Conservation (phyloP, 768 basidiomycete genomes). For the Macrolepiota fuliginosa region DNA sequence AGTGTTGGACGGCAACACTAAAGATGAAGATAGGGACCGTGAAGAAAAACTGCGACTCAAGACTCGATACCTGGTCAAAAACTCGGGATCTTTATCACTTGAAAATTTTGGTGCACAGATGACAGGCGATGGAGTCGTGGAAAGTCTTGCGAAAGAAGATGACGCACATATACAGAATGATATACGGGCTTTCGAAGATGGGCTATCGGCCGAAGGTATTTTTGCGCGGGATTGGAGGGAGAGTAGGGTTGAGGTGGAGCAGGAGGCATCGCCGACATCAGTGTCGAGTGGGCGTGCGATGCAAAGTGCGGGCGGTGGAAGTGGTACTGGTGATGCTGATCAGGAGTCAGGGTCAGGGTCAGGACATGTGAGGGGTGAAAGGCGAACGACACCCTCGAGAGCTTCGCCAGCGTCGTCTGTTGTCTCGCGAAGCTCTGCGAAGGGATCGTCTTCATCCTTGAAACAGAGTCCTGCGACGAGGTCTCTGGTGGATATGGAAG, state of each 20-base stretch:
- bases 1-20: constrained; percentile 40
- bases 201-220: constrained; percentile 55
- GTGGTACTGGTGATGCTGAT: constrained; percentile 16
- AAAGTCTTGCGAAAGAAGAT: constrained; percentile 23
- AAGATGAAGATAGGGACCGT: constrained; percentile 38
- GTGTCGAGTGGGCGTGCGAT: constrained; percentile 20
- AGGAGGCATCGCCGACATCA: constrained; percentile 22
- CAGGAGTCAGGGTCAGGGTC: constrained; percentile 18
- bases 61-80: constrained; percentile 45
- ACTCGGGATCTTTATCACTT: constrained; percentile 68
- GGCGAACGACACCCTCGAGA: constrained; percentile 23
- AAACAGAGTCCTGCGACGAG: constrained; percentile 45
- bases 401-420: constrained; percentile 43
- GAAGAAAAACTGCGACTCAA: constrained; percentile 36
- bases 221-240: constrained; percentile 80
- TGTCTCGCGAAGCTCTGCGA: constrained; percentile 41
- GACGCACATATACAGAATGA: constrained; percentile 39
- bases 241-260: constrained; percentile 48
- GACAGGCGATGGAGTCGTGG: constrained; percentile 58
- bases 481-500: constrained; percentile 43
- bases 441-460: constrained; percentile 50
- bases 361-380: constrained; percentile 13
- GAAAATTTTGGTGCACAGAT: constrained; percentile 66
- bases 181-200: constrained; percentile 65
- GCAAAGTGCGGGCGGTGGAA: constrained; percentile 6